Evolutionary conservation across 352 stramenopile genomes (phyloP), one percentile per base, ranked within the genome.

Genomic region (Phytophthora cryptogea): DNA sequence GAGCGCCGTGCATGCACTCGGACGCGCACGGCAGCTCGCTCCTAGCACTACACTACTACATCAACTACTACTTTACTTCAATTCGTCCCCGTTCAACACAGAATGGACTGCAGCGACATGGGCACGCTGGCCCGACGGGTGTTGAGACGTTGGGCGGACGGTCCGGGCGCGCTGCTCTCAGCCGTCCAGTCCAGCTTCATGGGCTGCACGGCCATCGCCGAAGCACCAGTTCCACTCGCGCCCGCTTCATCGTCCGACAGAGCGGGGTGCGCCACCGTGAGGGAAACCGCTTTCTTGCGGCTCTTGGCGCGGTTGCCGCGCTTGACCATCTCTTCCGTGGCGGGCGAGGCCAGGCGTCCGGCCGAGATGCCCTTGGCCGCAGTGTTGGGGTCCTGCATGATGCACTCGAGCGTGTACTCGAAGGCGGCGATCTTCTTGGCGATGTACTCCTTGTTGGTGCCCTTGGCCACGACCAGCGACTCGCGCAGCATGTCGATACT

Each of bases 401-500:
- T 89, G 59, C 82, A 89, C 59, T 92, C 76, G 46, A 92, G 78
- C 47, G 82, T 89, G 70, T 82, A 80, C 78, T 92, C 82, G 41
- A 92, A 92, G 2, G 82, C 78, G 23, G 78, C 78, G 54, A 92
- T 92, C 68, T 92, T 92, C 66, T 89, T 89, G 54, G 76, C 70
- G 50, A 92, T 89, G 68, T 92, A 89, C 53, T 89, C 82, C 52
- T 78, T 85, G 65, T 89, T 89, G 30, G 78, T 83, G 16, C 82
- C 82, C 51, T 89, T 92, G 32, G 82, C 82, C 50, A 89, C 76
- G 27, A 67, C 53, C 27, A 92, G 74, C 36, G 82, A 89, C 66
- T 89, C 82, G 13, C 78, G 75, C 43, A 92, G 57, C 80, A 90
- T 88, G 45, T 90, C 80, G 42, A 94, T 92, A 59, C 82, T 92